Evolutionary conservation across 2,329 filamentous ascomycete genomes (phyloP).

Genomic region (Verticillium zaregamsianum): DNA sequence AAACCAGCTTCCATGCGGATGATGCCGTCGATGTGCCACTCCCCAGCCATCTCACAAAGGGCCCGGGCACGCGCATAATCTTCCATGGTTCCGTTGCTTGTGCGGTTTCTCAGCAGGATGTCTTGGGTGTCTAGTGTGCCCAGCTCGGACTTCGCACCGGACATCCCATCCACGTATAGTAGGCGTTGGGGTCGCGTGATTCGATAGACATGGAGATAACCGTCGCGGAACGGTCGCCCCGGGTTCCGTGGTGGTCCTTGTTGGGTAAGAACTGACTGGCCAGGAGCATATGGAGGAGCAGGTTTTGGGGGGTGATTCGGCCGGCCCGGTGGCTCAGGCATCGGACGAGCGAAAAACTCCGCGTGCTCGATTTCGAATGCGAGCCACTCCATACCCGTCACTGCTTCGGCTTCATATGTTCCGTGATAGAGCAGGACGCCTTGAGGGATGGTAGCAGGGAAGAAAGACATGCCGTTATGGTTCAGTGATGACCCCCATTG

Average conservation of each 20-base stretch:
- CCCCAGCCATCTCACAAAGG: slow-evolving; percentile 46
- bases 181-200: slow-evolving; percentile 42
- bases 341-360: slow-evolving; percentile 43
- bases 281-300: no score
- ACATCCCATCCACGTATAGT: slow-evolving; percentile 56
- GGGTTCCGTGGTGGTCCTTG: neutral
- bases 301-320: neutral
- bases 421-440: slow-evolving; percentile 57
- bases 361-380: slow-evolving; percentile 63
- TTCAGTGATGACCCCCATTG: slow-evolving; percentile 60
- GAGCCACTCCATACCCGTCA: slow-evolving; percentile 53
- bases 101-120: slow-evolving; percentile 33
- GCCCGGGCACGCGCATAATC: slow-evolving; percentile 44
- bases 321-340: neutral
- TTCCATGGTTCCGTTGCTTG: slow-evolving; percentile 17
- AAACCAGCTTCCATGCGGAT: slow-evolving; percentile 61
- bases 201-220: slow-evolving; percentile 51
- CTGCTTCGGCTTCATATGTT: slow-evolving; percentile 29
- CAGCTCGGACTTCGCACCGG: slow-evolving; percentile 47
- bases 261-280: no score
- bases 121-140: slow-evolving; percentile 55
- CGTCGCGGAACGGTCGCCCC: slow-evolving; percentile 14
- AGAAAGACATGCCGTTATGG: slow-evolving; percentile 61
- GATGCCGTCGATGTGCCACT: slow-evolving; percentile 52
- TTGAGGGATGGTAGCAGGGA: slow-evolving; percentile 49